Conservation (phyloP, 257 asterid genomes). For the Capsicum chinense region DNA sequence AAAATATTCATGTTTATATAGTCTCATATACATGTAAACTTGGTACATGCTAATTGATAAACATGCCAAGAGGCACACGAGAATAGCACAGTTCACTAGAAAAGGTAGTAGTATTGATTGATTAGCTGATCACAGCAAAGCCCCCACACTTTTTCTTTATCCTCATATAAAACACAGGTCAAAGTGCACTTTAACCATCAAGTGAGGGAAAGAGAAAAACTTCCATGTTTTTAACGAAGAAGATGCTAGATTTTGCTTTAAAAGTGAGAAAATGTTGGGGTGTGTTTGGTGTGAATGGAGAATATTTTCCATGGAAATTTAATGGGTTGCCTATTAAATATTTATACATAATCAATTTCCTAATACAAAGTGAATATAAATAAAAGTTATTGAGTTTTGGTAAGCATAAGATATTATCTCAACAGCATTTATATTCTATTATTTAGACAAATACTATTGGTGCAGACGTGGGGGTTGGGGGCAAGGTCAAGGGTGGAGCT, state of each 20-base stretch:
- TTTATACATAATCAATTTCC: neutral
- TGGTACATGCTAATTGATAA: neutral
- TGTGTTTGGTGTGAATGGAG: neutral
- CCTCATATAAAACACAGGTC: slow-evolving; percentile 26
- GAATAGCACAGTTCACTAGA: slow-evolving; percentile 25
- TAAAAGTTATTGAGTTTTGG: neutral
- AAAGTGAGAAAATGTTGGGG: slow-evolving; percentile 6
- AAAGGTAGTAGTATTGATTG: neutral
- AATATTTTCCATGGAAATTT: neutral
- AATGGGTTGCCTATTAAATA: neutral
- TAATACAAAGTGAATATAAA: neutral
- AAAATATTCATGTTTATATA: neutral
- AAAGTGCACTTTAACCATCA: slow-evolving; percentile 31
- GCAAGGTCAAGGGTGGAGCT: neutral
- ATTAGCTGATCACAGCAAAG: slow-evolving; percentile 19
- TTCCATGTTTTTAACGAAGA: neutral
- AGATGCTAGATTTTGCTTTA: slow-evolving; percentile 26
- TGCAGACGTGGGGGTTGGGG: neutral
- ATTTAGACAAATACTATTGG: too few species aligned
- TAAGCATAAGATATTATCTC: neutral
- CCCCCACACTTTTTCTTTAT: slow-evolving; percentile 20
- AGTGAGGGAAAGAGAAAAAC: slow-evolving; percentile 22
- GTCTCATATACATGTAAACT: neutral
- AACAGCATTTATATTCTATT: too few species aligned
- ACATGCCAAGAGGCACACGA: slow-evolving; percentile 24